These are phyloP conservation scores for Teratosphaeria pseudoeucalypti DNA, from an alignment of 2,329 filamentous ascomycete genomes.

Conservation along the genomic window DNA sequence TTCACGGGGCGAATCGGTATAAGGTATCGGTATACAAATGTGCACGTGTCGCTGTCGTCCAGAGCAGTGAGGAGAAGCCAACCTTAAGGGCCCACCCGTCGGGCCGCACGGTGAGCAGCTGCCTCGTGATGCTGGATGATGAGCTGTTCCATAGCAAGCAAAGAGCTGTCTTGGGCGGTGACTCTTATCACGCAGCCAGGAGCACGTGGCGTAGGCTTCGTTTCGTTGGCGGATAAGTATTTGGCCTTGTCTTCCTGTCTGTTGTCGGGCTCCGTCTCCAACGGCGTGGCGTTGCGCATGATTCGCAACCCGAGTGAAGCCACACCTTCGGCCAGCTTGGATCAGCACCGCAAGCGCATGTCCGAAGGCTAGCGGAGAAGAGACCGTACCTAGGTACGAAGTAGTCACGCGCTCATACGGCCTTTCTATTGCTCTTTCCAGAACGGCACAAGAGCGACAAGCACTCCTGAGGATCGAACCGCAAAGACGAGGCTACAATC, in stretches of 20 bases:
- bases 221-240: not conserved
- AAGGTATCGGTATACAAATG: too few species aligned
- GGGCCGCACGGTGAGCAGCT: not conserved
- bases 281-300: not conserved
- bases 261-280: not conserved
- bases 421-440: not conserved
- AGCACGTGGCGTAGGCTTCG: not conserved
- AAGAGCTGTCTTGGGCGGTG: not conserved
- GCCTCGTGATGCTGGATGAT: not conserved
- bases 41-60: not conserved
- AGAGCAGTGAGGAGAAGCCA: not conserved
- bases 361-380: not conserved
- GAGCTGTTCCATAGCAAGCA: not conserved
- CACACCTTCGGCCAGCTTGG: not conserved
- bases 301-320: not conserved
- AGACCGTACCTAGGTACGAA: not conserved
- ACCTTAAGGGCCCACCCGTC: too few species aligned
- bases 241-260: not conserved
- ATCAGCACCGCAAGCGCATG: not conserved
- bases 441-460: not conserved
- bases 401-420: not conserved
- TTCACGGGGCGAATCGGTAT: too few species aligned
- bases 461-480: not conserved
- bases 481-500: not conserved
- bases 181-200: not conserved